These are phyloP conservation scores for Candida krabiensis DNA, from an alignment of 805 yeast species.

Conservation along the genomic window DNA sequence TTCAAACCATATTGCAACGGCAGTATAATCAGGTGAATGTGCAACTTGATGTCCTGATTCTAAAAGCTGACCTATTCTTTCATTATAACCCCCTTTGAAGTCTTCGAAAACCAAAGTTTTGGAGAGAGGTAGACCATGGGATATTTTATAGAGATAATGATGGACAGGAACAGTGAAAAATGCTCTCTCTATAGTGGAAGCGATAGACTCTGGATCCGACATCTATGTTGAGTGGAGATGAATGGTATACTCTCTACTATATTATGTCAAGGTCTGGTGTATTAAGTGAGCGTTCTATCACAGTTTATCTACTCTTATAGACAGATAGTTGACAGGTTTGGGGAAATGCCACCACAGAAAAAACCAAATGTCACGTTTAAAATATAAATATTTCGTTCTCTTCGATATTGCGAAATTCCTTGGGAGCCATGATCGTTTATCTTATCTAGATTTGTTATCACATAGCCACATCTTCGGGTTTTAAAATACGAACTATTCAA, in stretches of 20 bases:
- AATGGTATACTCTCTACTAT: too few relatives aligned
- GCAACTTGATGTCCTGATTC: constrained; percentile 1
- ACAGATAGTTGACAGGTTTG: not conserved
- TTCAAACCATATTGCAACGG: constrained; percentile 4
- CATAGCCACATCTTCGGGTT: constrained; percentile 5
- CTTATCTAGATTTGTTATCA: not conserved
- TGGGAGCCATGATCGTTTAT: constrained; percentile 1
- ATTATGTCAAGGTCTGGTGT: too few relatives aligned
- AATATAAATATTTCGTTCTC: not conserved
- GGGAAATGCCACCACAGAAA: not conserved
- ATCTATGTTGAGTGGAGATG: too few relatives aligned
- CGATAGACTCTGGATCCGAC: constrained; percentile 1
- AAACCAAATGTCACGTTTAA: not conserved
- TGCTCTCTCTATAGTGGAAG: constrained; percentile 4
- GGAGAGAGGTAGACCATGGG: constrained; percentile 1
- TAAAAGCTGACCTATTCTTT: constrained; percentile 1
- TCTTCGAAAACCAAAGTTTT: not conserved
- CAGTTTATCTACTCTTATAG: not conserved
- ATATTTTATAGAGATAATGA: constrained; percentile 1
- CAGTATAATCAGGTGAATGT: constrained; percentile 1
- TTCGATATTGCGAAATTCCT: not conserved
- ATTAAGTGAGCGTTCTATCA: not conserved
- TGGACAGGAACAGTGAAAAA: constrained; percentile 4
- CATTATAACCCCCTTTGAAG: constrained; percentile 1
- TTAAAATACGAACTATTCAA: not conserved